A percentile compares a stretch with the other conserved stretches of the same genome.
Evolutionary conservation across 2,329 filamentous ascomycete species (phyloP).

Genomic region (Cyanodermella asteris): DNA sequence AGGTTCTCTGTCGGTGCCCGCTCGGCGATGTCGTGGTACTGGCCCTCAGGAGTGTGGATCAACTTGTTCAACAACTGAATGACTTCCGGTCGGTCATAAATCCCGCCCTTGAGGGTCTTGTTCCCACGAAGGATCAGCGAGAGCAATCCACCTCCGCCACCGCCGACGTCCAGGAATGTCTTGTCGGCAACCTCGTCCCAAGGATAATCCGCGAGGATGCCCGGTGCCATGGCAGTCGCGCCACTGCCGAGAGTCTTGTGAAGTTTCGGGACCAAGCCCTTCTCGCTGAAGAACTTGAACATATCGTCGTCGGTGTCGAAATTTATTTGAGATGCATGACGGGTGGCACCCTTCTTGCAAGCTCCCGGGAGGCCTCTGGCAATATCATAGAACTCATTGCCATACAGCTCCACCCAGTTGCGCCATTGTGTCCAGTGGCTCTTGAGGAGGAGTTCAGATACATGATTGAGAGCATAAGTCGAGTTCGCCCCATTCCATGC

Average conservation of each 20-base stretch:
- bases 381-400: constrained; percentile 23
- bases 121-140: constrained; percentile 14
- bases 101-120: constrained; percentile 13
- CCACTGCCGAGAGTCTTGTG: constrained; percentile 18
- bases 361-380: constrained; percentile 18
- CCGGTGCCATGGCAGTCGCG: constrained; percentile 17
- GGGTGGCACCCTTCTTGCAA: constrained; percentile 7
- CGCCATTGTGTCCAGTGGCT: constrained; percentile 25
- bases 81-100: constrained; percentile 16
- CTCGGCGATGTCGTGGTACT: constrained; percentile 14
- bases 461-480: constrained; percentile 15
- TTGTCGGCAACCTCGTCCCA: constrained; percentile 17
- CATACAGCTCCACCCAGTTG: constrained; percentile 23
- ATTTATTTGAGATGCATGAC: constrained; percentile 18
- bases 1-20: constrained; percentile 12
- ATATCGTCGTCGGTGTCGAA: constrained; percentile 20
- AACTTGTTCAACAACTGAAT: constrained; percentile 14
- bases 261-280: constrained; percentile 15
- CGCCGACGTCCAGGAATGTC: constrained; percentile 19
- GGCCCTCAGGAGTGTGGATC: constrained; percentile 12
- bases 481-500: constrained; percentile 10
- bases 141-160: constrained; percentile 19
- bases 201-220: constrained; percentile 20
- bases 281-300: constrained; percentile 17
- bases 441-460: constrained; percentile 14